phyloP scores from a whole-genome alignment of 495 filamentous ascomycete genomes.

The Lepidopterella palustris region DNA sequence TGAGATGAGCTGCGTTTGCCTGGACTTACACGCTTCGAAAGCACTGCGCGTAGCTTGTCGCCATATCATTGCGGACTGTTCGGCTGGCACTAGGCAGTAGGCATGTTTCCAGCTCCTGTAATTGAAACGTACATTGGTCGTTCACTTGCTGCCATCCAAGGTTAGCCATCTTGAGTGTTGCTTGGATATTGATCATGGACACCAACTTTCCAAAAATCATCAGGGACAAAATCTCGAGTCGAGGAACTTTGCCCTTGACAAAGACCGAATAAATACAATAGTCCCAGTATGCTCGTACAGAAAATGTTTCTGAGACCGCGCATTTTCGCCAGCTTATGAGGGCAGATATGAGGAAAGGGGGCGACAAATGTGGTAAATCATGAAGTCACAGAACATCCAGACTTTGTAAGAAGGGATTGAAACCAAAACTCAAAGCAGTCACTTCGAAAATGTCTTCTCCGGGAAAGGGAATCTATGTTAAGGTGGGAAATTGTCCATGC shows the following conservation, averaged over 20 bases:
- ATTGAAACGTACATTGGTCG: not conserved
- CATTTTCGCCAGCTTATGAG: not conserved
- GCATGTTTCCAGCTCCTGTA: not conserved
- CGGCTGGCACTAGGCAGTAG: not conserved
- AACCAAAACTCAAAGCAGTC: no score
- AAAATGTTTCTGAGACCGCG: not conserved
- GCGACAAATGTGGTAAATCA: not conserved
- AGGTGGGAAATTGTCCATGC: no score
- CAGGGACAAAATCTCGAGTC: not conserved
- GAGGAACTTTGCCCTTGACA: not conserved
- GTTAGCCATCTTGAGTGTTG: not conserved
- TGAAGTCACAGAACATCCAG: no score
- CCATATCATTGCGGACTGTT: not conserved
- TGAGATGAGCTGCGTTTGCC: not conserved
- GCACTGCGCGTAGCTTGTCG: constrained; percentile 1
- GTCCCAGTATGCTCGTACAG: not conserved
- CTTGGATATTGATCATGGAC: not conserved
- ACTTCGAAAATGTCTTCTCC: no score
- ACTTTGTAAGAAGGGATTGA: no score
- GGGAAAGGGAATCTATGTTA: no score
- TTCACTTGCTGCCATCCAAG: not conserved
- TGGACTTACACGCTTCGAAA: not conserved
- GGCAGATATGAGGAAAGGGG: not conserved
- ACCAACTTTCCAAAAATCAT: constrained; percentile 1
- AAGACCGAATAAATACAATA: not conserved